These are phyloP conservation scores for Aureobasidium mangrovei DNA, from an alignment of 2,329 filamentous ascomycete genomes.

Conservation along the genomic window DNA sequence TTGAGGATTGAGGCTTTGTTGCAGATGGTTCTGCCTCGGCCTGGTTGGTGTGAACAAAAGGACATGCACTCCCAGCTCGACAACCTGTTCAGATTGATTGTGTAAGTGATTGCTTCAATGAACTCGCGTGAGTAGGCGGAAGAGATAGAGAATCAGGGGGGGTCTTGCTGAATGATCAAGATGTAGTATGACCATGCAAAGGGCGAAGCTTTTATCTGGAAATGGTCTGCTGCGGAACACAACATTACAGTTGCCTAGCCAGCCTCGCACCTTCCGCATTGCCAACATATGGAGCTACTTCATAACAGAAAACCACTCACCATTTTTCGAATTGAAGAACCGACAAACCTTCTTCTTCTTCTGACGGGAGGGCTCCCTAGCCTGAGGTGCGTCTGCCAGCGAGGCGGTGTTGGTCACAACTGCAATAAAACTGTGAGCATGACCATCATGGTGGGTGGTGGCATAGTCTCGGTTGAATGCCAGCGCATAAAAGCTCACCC, in stretches of 20 bases:
- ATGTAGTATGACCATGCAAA: too few relatives aligned
- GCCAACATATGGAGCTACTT: not conserved
- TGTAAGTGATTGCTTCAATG: not conserved
- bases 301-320: slow-evolving; percentile 24
- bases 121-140: not conserved
- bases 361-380: slow-evolving; percentile 22
- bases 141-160: not conserved
- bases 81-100: slow-evolving; percentile 34
- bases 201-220: too few relatives aligned
- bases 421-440: slow-evolving; percentile 5
- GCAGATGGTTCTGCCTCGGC: not conserved
- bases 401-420: slow-evolving; percentile 14
- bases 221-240: too few relatives aligned
- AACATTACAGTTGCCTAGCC: too few relatives aligned
- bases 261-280: not conserved
- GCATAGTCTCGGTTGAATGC: not conserved
- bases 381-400: slow-evolving; percentile 26
- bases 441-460: not conserved
- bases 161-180: too few relatives aligned
- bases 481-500: slow-evolving; percentile 10
- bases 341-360: slow-evolving; percentile 26
- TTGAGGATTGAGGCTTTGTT: not conserved
- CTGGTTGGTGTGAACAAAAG: slow-evolving; percentile 38
- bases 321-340: slow-evolving; percentile 32
- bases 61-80: slow-evolving; percentile 43